Evolutionary conservation across 2,329 filamentous ascomycete genomes (phyloP).

Genomic region (Pochonia chlamydosporia): DNA sequence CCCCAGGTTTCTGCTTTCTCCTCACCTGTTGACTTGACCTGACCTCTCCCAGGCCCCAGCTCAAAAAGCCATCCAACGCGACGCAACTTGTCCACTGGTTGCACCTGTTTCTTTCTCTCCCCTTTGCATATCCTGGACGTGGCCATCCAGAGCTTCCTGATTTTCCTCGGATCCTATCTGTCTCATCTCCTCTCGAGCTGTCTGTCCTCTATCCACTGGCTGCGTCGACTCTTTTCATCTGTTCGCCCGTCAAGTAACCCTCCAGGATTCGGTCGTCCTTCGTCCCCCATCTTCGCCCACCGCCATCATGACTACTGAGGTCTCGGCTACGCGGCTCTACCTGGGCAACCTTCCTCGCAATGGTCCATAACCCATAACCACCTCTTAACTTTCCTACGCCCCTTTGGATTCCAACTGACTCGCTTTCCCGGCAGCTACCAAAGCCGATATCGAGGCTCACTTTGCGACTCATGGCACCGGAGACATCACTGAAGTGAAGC

Average conservation of each 20-base stretch:
- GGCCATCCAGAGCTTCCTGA: background rate
- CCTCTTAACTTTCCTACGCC: slow-evolving; percentile 13
- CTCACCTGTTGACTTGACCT: background rate
- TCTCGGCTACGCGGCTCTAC: slow-evolving; percentile 92
- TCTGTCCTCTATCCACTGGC: background rate
- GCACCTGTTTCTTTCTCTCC: background rate
- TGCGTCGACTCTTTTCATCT: background rate
- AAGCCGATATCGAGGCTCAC: slow-evolving; percentile 92
- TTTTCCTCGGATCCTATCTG: slow-evolving; percentile 3
- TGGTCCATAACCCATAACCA: slow-evolving; percentile 51
- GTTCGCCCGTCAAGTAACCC: background rate
- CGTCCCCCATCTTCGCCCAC: slow-evolving; percentile 8
- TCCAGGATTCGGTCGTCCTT: slow-evolving; percentile 4
- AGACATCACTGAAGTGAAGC: slow-evolving; percentile 97
- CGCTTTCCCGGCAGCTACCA: slow-evolving; percentile 66
- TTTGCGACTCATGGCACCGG: slow-evolving; percentile 94
- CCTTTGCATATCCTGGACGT: background rate
- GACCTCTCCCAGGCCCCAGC: background rate
- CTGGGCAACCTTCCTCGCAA: slow-evolving; percentile 95
- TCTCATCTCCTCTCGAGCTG: background rate
- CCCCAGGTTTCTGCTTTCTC: slow-evolving; percentile 8
- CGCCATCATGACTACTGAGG: slow-evolving; percentile 66
- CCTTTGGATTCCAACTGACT: slow-evolving; percentile 36
- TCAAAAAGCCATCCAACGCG: background rate
- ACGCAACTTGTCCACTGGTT: background rate